Percentiles rank a stretch among this genome's conserved stretches.
Conservation (phyloP, 2,329 filamentous ascomycete species). For the Claviceps humidiphila region DNA sequence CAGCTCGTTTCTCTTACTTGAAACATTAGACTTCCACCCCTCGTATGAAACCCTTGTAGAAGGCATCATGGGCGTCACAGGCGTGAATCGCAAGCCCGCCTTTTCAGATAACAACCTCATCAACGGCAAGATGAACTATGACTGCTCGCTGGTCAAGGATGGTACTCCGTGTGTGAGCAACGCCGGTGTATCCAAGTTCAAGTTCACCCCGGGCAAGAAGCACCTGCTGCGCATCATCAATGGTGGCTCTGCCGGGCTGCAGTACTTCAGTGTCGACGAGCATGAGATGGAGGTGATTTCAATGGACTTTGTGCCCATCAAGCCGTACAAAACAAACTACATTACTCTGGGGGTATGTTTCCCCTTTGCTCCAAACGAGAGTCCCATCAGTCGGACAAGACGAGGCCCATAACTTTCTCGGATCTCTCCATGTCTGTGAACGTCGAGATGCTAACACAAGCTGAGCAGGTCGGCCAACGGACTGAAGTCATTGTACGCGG, state of each 20-base stretch:
- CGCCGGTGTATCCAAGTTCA: conserved; percentile 22
- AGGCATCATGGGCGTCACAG: neutral
- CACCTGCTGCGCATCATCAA: conserved; percentile 1
- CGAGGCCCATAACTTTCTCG: too few species aligned
- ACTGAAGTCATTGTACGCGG: conserved; percentile 34
- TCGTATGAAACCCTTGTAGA: conserved; percentile 28
- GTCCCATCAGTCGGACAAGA: too few species aligned
- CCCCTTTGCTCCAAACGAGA: neutral
- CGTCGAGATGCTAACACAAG: too few species aligned
- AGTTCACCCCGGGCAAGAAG: conserved; percentile 5
- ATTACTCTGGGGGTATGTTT: neutral
- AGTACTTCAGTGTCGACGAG: conserved; percentile 30
- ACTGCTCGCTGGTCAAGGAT: neutral
- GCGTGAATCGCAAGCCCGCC: neutral
- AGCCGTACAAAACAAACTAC: conserved; percentile 33
- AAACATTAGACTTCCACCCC: conserved; percentile 9
- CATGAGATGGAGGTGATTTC: conserved; percentile 45
- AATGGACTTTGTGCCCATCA: conserved; percentile 43
- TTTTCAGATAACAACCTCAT: conserved; percentile 31
- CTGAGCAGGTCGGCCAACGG: conserved; percentile 23
- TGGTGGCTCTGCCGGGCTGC: neutral
- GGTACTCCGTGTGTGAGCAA: neutral
- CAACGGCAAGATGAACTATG: conserved; percentile 20
- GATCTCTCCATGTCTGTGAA: too few species aligned
- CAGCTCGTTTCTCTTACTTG: too few species aligned